Evolutionary conservation across 177 flowering plant genomes (phyloP), one percentile per base, ranked within the genome.

Genomic region (Vitis hybrid): DNA sequence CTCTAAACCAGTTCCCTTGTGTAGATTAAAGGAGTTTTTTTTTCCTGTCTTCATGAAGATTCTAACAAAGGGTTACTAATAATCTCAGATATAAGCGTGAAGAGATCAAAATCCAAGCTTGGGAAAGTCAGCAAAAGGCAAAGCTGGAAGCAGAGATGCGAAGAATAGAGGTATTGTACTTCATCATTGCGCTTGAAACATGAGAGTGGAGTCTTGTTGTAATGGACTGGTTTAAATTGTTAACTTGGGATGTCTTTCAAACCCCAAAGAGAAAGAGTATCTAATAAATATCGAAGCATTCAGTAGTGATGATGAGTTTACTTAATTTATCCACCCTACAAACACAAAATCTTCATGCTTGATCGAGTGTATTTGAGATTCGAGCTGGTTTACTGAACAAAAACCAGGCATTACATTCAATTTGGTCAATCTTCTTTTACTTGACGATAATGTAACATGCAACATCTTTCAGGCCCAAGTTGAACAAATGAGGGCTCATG

Each of bases 91-190:
- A 67, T 65, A 90, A 84, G 71, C 87, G 96, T 12, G 97, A 92
- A 64, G 96, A 90, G 66, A 88, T 92, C 74, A 84, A 82, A 77
- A 92, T 93, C 74, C 90, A 92, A 78, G 94, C 96, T 60, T 93
- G 97, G 98, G 98, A 93, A 74, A 87, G 89, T 79, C 88, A 81
- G 70, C 85, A 87, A 77, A 92, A 82, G 78, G 89, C 87, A 32
- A 87, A 90, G 79, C 72, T 91, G 48, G 96, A 90, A 78, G 96
- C 92, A 53, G 91, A 92, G 70, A 79, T 89, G 87, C 83, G 86
- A 77, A 87, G 87, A 77, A 72, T 84, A 63, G 97, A 93, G 95
- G 98, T 91, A 87, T 6, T 59, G 14, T 35, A n/a, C 17, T 54
- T 54, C n/a, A n/a, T 54, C n/a, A 14, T 54, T 14, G 15, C 0